Evolutionary conservation across 257 asterid genomes (phyloP).

Genomic region (Nicotiana noctiflora): DNA sequence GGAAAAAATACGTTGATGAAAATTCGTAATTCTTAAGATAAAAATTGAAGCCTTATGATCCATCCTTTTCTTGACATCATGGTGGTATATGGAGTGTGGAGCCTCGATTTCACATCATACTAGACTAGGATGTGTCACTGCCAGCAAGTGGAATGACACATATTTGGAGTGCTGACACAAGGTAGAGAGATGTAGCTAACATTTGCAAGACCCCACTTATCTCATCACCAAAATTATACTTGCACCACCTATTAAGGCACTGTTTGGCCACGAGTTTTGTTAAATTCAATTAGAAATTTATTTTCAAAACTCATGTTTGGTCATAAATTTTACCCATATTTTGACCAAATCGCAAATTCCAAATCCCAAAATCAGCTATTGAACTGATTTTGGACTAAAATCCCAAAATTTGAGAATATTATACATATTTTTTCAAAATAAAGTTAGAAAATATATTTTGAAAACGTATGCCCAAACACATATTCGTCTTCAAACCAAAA

Average conservation of each 20-base stretch:
- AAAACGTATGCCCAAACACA: too few species aligned
- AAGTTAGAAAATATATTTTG: too few species aligned
- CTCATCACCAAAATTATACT: not conserved
- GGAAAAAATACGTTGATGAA: not conserved
- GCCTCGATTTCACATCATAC: conserved; percentile 1
- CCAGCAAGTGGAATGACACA: conserved; percentile 6
- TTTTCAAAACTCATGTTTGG: too few species aligned
- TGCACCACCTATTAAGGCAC: not conserved
- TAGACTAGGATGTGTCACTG: not conserved
- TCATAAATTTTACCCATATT: too few species aligned
- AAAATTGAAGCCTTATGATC: not conserved
- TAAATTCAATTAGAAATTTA: too few species aligned
- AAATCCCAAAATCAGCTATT: too few species aligned
- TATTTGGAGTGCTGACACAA: not conserved
- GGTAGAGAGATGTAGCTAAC: not conserved
- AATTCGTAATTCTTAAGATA: not conserved
- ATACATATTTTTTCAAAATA: too few species aligned
- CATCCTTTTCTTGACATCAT: not conserved
- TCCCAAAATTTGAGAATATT: too few species aligned
- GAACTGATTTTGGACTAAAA: too few species aligned
- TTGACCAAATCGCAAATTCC: too few species aligned
- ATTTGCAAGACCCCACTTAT: not conserved
- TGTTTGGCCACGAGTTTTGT: too few species aligned
- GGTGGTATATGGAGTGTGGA: not conserved
- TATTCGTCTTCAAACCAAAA: too few species aligned